Evolutionary conservation across 805 yeast species (phyloP).

Genomic region (Ogataea pini): DNA sequence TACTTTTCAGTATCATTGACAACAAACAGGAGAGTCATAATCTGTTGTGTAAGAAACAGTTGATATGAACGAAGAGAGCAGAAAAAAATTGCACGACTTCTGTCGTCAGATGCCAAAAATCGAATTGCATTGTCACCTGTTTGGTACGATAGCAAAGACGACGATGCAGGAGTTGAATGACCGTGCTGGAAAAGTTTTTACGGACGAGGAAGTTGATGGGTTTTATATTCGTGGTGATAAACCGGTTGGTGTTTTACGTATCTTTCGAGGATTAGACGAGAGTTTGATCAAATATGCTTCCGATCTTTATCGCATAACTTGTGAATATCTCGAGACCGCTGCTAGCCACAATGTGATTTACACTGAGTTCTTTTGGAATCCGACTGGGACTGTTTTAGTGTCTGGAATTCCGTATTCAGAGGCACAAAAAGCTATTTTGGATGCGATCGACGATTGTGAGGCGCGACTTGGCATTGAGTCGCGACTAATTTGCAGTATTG

Average conservation of each 20-base stretch:
- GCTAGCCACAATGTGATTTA: conserved; percentile 29
- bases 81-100: conserved; percentile 12
- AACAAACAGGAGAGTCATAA: too few relatives aligned
- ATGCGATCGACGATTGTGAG: conserved; percentile 30
- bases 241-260: conserved; percentile 35
- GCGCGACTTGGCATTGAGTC: conserved; percentile 24
- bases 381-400: conserved; percentile 33
- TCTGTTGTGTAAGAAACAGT: too few relatives aligned
- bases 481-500: conserved; percentile 33
- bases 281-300: conserved; percentile 25
- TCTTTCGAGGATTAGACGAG: conserved; percentile 32
- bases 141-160: conserved; percentile 31
- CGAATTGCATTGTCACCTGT: conserved; percentile 36
- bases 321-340: conserved; percentile 30
- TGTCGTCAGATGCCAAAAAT: conserved; percentile 34
- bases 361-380: conserved; percentile 36
- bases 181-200: conserved; percentile 26
- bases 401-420: conserved; percentile 30
- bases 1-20: too few relatives aligned
- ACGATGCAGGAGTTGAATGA: conserved; percentile 28
- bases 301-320: conserved; percentile 31
- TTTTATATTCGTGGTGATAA: conserved; percentile 35
- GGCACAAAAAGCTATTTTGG: conserved; percentile 31
- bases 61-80: not conserved
- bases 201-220: conserved; percentile 28